Conservation (phyloP, 306 rosid species). For the Psophocarpus tetragonolobus region DNA sequence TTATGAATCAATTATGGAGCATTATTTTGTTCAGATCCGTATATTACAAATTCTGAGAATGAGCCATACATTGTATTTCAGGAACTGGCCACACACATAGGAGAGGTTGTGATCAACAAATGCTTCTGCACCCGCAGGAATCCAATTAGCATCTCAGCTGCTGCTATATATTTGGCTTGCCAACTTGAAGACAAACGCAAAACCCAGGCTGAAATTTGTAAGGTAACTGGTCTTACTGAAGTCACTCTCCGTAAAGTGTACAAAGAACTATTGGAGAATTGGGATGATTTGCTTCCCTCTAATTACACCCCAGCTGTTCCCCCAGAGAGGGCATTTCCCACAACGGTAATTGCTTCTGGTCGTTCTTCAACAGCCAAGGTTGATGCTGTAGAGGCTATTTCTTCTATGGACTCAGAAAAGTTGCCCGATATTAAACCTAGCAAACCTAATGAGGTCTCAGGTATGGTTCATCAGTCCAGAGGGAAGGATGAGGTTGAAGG, state of each 20-base stretch:
- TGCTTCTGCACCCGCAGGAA: slow-evolving; percentile 98
- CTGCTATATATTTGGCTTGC: slow-evolving; percentile 96
- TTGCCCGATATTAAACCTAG: slow-evolving; percentile 53
- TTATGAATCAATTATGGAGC: background rate
- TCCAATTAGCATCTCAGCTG: slow-evolving; percentile 97
- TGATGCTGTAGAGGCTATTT: slow-evolving; percentile 51
- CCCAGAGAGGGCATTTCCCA: slow-evolving; percentile 97
- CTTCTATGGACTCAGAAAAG: slow-evolving; percentile 64
- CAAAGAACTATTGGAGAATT: slow-evolving; percentile 93
- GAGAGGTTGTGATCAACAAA: slow-evolving; percentile 96
- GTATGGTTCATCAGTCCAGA: slow-evolving; percentile 45
- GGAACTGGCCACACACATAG: slow-evolving; percentile 97
- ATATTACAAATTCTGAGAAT: slow-evolving; percentile 24
- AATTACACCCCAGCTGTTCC: slow-evolving; percentile 98
- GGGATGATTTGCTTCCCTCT: slow-evolving; percentile 97
- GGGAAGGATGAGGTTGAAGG: slow-evolving; percentile 62
- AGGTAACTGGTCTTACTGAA: slow-evolving; percentile 95
- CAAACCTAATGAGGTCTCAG: slow-evolving; percentile 55
- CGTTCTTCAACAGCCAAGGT: slow-evolving; percentile 70
- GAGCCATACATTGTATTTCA: slow-evolving; percentile 32
- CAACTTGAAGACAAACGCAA: slow-evolving; percentile 99
- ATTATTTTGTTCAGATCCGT: background rate
- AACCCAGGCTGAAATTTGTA: slow-evolving; percentile 96
- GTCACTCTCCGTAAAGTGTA: slow-evolving; percentile 94
- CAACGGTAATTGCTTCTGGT: slow-evolving; percentile 74